phyloP scores from a whole-genome alignment of 768 basidiomycete species.

The Kondoa malvinella region DNA sequence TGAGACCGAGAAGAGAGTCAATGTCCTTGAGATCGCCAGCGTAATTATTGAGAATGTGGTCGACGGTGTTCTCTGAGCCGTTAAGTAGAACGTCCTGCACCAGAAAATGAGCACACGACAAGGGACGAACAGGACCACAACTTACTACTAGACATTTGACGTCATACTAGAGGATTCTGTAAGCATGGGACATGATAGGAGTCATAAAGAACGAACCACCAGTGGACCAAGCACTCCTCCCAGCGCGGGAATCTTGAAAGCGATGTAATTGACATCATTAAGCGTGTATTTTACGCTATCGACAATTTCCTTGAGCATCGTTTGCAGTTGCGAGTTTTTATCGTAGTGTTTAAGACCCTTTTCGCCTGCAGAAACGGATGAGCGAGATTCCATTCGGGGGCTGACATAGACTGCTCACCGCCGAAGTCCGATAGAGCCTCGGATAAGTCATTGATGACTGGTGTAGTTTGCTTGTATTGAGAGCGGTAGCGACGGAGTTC shows the following conservation, averaged over 20 bases:
- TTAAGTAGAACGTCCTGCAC: background rate
- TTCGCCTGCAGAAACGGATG: too few species aligned
- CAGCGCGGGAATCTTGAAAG: slow-evolving; percentile 37
- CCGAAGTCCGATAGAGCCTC: slow-evolving; percentile 26
- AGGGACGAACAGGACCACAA: too few species aligned
- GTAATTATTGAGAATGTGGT: background rate
- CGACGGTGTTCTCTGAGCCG: background rate
- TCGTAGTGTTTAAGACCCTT: slow-evolving; percentile 45
- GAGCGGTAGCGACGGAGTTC: background rate
- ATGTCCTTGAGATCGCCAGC: background rate
- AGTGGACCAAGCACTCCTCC: slow-evolving; percentile 42
- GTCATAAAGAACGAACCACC: background rate
- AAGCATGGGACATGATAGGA: too few species aligned
- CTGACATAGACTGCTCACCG: too few species aligned
- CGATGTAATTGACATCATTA: slow-evolving; percentile 29
- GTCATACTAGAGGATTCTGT: background rate
- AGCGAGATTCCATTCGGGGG: too few species aligned
- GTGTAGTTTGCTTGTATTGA: background rate
- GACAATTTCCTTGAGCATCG: slow-evolving; percentile 39
- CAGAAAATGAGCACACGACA: too few species aligned
- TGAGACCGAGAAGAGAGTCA: background rate
- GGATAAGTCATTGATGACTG: background rate
- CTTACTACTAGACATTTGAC: slow-evolving; percentile 3
- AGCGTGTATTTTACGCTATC: slow-evolving; percentile 41
- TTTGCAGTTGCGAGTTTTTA: slow-evolving; percentile 36